Evolutionary conservation across 1,284 basidiomycete genomes (phyloP).

Genomic region (Cutaneotrichosporon sp.): DNA sequence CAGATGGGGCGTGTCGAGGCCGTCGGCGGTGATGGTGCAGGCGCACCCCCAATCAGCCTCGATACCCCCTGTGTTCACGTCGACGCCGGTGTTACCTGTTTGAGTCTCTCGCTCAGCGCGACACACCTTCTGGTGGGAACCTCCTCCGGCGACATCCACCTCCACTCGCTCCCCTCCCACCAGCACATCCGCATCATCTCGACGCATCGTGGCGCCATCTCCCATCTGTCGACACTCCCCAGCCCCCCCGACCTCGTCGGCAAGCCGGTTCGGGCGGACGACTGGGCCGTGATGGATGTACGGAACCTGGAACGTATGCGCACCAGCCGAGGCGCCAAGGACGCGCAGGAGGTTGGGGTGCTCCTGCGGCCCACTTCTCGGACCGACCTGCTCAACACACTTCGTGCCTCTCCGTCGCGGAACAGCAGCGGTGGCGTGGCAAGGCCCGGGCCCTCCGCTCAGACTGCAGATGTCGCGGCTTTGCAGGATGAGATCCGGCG

Average conservation of each 20-base stretch:
- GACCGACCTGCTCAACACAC: background rate
- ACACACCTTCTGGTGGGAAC: constrained; percentile 76
- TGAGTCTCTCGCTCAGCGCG: constrained; percentile 73
- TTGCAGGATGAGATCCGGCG: constrained; percentile 69
- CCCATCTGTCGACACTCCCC: constrained; percentile 71
- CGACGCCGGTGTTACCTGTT: constrained; percentile 61
- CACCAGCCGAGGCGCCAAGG: constrained; percentile 34
- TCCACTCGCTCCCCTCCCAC: constrained; percentile 86
- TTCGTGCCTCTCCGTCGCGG: background rate
- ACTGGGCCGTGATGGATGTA: constrained; percentile 50
- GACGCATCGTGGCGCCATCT: constrained; percentile 68
- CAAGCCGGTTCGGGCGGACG: constrained; percentile 1
- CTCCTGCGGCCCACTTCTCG: constrained; percentile 23
- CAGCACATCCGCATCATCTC: constrained; percentile 80
- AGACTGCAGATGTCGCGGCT: constrained; percentile 48
- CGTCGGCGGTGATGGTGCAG: constrained; percentile 70
- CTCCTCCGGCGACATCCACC: constrained; percentile 68
- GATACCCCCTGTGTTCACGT: constrained; percentile 21
- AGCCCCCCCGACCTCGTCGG: constrained; percentile 81
- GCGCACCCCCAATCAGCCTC: constrained; percentile 64
- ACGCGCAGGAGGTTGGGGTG: constrained; percentile 40
- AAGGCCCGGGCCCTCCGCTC: too few species aligned
- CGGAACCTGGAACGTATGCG: constrained; percentile 51
- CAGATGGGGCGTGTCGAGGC: constrained; percentile 61
- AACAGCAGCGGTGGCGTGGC: background rate